Conservation (phyloP, 371 early-diverging fungal genomes). For the Rhizomucor miehei region DNA sequence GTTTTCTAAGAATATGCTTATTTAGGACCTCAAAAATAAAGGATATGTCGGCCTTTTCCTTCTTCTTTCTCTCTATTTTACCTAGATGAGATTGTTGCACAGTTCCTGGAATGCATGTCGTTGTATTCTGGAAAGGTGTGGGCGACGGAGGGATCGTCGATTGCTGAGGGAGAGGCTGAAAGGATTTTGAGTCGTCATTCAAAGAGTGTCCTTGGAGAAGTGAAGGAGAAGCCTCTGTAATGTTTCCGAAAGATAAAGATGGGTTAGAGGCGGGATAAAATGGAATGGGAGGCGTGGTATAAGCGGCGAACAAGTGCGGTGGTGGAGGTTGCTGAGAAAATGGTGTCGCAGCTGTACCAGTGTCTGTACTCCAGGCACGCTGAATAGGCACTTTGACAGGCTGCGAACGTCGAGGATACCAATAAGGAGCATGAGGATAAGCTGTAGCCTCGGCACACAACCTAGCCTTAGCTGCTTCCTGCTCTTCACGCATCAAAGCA, state of each 20-base stretch:
- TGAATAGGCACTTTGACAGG: conserved; percentile 23
- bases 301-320: background rate
- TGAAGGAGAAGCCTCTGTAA: too few species aligned
- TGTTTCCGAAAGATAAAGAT: too few species aligned
- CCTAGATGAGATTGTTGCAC: too few species aligned
- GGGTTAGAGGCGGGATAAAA: too few species aligned
- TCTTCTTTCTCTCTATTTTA: too few species aligned
- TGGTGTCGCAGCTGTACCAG: conserved; percentile 18
- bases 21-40: too few species aligned
- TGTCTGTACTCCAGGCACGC: conserved; percentile 48
- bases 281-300: conserved; percentile 9
- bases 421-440: conserved; percentile 17
- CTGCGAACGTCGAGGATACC: conserved; percentile 10
- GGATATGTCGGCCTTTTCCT: too few species aligned
- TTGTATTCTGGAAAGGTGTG: background rate
- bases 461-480: conserved; percentile 39
- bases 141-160: background rate
- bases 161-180: background rate
- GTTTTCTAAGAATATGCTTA: too few species aligned
- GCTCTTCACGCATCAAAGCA: conserved; percentile 53
- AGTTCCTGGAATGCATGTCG: background rate
- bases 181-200: too few species aligned
- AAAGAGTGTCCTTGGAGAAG: too few species aligned
- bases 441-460: conserved; percentile 31
- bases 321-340: conserved; percentile 19